A percentile compares a stretch with the other conserved stretches of the same genome.
These are phyloP conservation scores for Cercospora zeina DNA, from an alignment of 2,329 filamentous ascomycete genomes.

Conservation along the genomic window DNA sequence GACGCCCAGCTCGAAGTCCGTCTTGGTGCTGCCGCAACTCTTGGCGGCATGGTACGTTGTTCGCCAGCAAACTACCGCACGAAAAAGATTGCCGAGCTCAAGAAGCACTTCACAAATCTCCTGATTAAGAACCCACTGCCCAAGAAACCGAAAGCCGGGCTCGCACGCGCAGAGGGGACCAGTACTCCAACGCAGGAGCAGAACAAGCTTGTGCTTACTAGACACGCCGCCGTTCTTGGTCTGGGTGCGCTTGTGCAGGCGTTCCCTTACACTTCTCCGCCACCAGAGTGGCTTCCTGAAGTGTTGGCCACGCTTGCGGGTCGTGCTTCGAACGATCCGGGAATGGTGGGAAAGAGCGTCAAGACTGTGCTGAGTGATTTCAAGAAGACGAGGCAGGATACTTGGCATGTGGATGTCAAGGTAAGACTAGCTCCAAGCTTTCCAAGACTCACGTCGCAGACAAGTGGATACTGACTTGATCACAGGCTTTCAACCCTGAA, in stretches of 20 bases:
- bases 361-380: slow-evolving; percentile 94
- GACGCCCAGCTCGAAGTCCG: slow-evolving; percentile 93
- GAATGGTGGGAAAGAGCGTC: slow-evolving; percentile 91
- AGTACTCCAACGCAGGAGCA: slow-evolving; percentile 68
- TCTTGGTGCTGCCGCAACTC: slow-evolving; percentile 83
- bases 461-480: slow-evolving; percentile 26
- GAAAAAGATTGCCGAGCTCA: slow-evolving; percentile 72
- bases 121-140: slow-evolving; percentile 85
- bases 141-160: slow-evolving; percentile 57
- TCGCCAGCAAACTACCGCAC: slow-evolving; percentile 79
- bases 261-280: slow-evolving; percentile 92
- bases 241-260: slow-evolving; percentile 89
- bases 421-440: slow-evolving; percentile 59
- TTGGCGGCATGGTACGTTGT: slow-evolving; percentile 97
- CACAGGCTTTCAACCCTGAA: slow-evolving; percentile 77
- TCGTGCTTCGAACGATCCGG: slow-evolving; percentile 82
- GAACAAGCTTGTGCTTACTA: slow-evolving; percentile 74
- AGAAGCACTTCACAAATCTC: slow-evolving; percentile 73
- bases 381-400: slow-evolving; percentile 99
- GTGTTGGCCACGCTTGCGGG: slow-evolving; percentile 82
- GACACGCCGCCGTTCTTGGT: slow-evolving; percentile 89
- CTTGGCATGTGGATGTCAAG: slow-evolving; percentile 97
- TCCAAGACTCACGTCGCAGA: too few relatives aligned
- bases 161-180: slow-evolving; percentile 46
- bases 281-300: slow-evolving; percentile 90